Conservation (phyloP, 768 basidiomycete species). For the Lanmaoa pseudosensibilis region DNA sequence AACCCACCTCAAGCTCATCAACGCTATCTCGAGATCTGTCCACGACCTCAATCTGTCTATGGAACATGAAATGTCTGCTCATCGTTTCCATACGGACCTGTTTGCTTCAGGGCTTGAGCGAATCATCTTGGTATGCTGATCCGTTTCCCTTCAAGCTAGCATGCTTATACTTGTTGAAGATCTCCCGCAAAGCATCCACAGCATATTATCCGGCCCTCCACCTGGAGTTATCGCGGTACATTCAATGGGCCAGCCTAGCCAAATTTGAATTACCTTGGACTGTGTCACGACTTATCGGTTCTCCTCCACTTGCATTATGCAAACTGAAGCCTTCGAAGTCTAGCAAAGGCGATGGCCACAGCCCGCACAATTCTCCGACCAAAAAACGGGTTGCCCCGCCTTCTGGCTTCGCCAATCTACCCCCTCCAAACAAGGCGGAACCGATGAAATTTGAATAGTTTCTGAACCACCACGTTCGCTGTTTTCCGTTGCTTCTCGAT, state of each 20-base stretch:
- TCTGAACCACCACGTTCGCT: not conserved
- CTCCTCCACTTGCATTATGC: conserved; percentile 66
- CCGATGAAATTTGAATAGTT: conserved; percentile 42
- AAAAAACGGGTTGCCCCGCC: conserved; percentile 22
- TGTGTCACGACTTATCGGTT: conserved; percentile 73
- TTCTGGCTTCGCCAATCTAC: conserved; percentile 30
- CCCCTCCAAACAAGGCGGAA: conserved; percentile 45
- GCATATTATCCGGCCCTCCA: conserved; percentile 94
- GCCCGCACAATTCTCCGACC: conserved; percentile 24
- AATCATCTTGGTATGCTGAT: conserved; percentile 70
- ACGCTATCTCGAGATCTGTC: conserved; percentile 67
- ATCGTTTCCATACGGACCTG: conserved; percentile 81
- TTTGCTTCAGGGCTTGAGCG: conserved; percentile 91
- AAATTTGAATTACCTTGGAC: conserved; percentile 82
- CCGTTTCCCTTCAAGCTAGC: not conserved
- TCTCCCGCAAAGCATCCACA: conserved; percentile 91
- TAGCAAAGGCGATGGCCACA: conserved; percentile 14
- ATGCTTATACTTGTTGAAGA: conserved; percentile 45
- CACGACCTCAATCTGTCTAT: conserved; percentile 64
- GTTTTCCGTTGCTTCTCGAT: conserved; percentile 3
- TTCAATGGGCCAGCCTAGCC: conserved; percentile 61
- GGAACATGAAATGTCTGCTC: conserved; percentile 74
- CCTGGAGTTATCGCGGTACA: conserved; percentile 88
- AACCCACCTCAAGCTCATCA: conserved; percentile 83
- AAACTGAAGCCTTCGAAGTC: conserved; percentile 35